Percentiles rank a stretch among this genome's conserved stretches.
These are phyloP conservation scores for Phytomonas serpens DNA, from an alignment of 208 protist genomes.

Conservation along the genomic window DNA sequence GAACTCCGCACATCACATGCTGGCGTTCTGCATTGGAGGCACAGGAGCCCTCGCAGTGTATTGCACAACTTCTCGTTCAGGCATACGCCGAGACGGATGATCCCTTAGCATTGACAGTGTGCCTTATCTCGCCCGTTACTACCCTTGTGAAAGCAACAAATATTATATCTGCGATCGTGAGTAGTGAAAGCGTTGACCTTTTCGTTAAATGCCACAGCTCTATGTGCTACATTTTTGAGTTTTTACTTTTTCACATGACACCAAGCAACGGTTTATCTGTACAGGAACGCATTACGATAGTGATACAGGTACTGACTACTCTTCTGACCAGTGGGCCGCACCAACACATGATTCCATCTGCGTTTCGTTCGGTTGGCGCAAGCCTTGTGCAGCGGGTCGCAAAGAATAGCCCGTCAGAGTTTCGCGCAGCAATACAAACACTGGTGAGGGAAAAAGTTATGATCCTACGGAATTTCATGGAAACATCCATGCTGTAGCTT, in stretches of 20 bases:
- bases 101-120: background rate
- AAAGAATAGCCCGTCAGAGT: conserved; percentile 17
- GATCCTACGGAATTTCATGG: conserved; percentile 56
- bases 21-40: background rate
- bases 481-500: conserved; percentile 17
- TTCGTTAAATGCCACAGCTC: conserved; percentile 17
- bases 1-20: background rate
- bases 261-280: background rate
- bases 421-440: conserved; percentile 44
- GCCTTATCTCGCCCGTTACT: background rate
- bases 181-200: conserved; percentile 7
- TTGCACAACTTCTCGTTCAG: background rate
- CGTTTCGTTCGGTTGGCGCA: conserved; percentile 23
- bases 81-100: background rate
- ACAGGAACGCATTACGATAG: conserved; percentile 8
- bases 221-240: conserved; percentile 16
- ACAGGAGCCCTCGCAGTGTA: background rate
- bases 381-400: conserved; percentile 33
- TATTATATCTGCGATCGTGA: background rate
- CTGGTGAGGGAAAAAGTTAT: conserved; percentile 25
- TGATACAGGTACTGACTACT: conserved; percentile 14
- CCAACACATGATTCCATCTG: background rate
- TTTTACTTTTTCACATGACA: conserved; percentile 1
- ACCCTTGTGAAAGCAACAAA: background rate
- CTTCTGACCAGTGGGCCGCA: background rate